Evolutionary conservation across 345 rosid species (phyloP).

Genomic region (Aegle marmelos): DNA sequence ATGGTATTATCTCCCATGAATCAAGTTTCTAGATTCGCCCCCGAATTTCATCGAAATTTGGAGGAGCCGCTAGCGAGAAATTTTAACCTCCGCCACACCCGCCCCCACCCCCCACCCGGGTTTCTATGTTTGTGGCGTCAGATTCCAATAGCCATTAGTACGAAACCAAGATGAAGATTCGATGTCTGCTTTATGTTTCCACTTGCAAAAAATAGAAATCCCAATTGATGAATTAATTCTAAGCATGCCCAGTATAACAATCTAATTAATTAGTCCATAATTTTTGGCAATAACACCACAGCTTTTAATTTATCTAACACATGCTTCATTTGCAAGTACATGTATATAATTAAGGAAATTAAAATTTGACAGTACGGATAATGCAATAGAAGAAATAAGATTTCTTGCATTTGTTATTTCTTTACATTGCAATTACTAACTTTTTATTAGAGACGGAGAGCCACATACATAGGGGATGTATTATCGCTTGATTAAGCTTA

Average conservation of each 20-base stretch:
- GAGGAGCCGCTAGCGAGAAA: not conserved
- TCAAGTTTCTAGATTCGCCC: no score
- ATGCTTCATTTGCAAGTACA: not conserved
- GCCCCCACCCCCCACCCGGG: no score
- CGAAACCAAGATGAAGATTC: conserved; percentile 1
- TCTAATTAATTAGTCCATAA: not conserved
- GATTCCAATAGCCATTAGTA: not conserved
- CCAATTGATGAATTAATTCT: not conserved
- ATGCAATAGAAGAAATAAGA: no score
- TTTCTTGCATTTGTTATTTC: no score
- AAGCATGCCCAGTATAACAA: not conserved
- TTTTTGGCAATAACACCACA: not conserved
- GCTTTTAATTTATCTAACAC: not conserved
- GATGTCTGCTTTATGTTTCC: not conserved
- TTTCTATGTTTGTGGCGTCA: not conserved
- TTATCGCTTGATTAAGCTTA: no score
- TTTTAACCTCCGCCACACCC: no score
- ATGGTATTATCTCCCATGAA: no score
- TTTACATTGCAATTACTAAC: no score
- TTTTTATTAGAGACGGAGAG: no score
- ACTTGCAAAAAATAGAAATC: not conserved
- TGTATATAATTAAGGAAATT: not conserved
- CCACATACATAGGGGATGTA: no score
- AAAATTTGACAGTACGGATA: no score
- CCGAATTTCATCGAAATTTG: not conserved